These are phyloP conservation scores for Termitomyces heimii DNA, from an alignment of 768 basidiomycete genomes.

Conservation along the genomic window DNA sequence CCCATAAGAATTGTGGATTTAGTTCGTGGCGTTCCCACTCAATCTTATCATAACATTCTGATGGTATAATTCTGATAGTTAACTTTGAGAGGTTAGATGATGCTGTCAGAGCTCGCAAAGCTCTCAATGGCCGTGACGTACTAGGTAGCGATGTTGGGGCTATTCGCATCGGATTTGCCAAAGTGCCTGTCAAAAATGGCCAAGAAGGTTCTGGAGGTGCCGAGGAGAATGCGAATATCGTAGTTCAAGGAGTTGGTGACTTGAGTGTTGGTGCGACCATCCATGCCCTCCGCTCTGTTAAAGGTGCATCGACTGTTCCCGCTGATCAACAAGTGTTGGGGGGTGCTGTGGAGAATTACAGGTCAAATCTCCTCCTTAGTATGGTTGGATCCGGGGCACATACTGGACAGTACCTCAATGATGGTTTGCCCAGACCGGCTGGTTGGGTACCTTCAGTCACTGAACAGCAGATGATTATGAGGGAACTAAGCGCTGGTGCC, in stretches of 20 bases:
- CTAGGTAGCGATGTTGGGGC: constrained; percentile 95
- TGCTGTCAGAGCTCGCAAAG: constrained; percentile 92
- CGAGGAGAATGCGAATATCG: constrained; percentile 59
- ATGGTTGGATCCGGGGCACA: constrained; percentile 80
- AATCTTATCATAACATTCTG: constrained; percentile 7
- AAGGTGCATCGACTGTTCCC: constrained; percentile 89
- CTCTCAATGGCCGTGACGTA: constrained; percentile 92
- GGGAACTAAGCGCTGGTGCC: constrained; percentile 76
- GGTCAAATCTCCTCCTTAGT: constrained; percentile 84
- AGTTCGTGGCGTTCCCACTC: constrained; percentile 35
- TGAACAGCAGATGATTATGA: constrained; percentile 97
- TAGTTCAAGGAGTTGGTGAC: constrained; percentile 79
- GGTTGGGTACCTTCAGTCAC: constrained; percentile 74
- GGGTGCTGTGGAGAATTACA: constrained; percentile 90
- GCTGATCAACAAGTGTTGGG: constrained; percentile 92
- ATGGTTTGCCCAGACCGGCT: constrained; percentile 53
- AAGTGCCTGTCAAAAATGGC: constrained; percentile 89
- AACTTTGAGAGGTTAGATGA: constrained; percentile 98
- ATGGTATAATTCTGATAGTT: constrained; percentile 39
- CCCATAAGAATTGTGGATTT: constrained; percentile 96
- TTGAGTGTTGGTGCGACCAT: constrained; percentile 85
- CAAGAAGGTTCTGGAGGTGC: constrained; percentile 52
- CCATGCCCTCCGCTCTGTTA: constrained; percentile 78
- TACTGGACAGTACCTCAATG: constrained; percentile 45
- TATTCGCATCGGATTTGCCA: constrained; percentile 94